A percentile compares a stretch with the other conserved stretches of the same genome.
These are phyloP conservation scores for Ceratonia siliqua DNA, from an alignment of 306 rosid species.

Conservation along the genomic window DNA sequence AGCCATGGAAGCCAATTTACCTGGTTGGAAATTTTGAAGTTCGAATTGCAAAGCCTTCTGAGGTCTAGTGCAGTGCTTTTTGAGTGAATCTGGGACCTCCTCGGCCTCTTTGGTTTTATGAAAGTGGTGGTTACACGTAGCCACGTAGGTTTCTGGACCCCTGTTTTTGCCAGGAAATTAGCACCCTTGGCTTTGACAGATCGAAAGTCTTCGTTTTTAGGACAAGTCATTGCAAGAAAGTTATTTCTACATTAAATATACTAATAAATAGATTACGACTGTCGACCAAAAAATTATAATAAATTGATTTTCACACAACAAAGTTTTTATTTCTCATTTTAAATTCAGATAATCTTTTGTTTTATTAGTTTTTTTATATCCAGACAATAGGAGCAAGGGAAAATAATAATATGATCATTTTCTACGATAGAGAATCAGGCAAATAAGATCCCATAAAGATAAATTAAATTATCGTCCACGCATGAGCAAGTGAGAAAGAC, in stretches of 20 bases:
- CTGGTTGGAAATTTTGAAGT: neutral
- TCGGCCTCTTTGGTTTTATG: neutral
- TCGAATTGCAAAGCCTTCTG: neutral
- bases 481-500: neutral
- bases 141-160: neutral
- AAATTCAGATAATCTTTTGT: too few relatives aligned
- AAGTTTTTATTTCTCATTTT: too few relatives aligned
- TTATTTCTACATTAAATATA: too few relatives aligned
- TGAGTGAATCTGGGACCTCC: neutral
- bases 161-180: neutral
- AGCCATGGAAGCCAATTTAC: constrained; percentile 67
- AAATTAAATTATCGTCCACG: neutral
- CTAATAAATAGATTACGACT: too few relatives aligned
- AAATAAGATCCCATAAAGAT: neutral
- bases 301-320: too few relatives aligned
- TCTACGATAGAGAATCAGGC: neutral
- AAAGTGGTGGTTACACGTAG: constrained; percentile 6
- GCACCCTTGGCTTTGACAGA: neutral
- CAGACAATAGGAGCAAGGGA: too few relatives aligned
- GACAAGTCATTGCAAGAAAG: too few relatives aligned
- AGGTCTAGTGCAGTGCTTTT: neutral
- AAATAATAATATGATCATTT: neutral
- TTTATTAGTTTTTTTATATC: too few relatives aligned
- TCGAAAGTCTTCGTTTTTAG: neutral
- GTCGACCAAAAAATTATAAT: too few relatives aligned